These are phyloP conservation scores for Xylaria palmicola DNA, from an alignment of 495 filamentous ascomycete species.

Conservation along the genomic window DNA sequence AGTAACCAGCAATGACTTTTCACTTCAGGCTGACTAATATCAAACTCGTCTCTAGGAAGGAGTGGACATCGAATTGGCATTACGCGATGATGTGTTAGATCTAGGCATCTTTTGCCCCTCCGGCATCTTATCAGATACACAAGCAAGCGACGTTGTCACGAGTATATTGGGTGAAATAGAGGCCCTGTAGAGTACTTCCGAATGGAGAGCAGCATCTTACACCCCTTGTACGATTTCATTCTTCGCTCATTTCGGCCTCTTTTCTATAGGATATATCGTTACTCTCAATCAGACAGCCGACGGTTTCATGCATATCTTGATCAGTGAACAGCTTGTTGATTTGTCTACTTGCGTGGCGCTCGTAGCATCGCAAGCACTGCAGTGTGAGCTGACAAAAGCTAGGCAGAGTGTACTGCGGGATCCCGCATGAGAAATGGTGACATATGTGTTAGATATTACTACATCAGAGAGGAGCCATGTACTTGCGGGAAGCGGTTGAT, in stretches of 20 bases:
- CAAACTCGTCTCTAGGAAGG: constrained; percentile 39
- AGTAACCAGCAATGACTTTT: constrained; percentile 12
- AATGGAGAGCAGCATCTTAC: too few species aligned
- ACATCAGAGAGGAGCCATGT: not conserved
- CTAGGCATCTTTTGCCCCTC: constrained; percentile 54
- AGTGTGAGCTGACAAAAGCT: too few species aligned
- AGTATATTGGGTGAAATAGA: constrained; percentile 16
- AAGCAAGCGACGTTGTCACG: constrained; percentile 14
- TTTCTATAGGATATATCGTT: not conserved
- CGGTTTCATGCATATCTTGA: not conserved
- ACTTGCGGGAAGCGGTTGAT: not conserved
- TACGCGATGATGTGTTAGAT: constrained; percentile 45
- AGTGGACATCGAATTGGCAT: constrained; percentile 54
- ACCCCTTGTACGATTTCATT: not conserved
- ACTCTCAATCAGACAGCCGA: not conserved
- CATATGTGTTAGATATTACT: not conserved
- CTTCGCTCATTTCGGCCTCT: not conserved
- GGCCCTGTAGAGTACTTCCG: constrained; percentile 4
- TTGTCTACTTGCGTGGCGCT: too few species aligned
- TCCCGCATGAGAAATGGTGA: too few species aligned
- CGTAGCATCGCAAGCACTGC: too few species aligned
- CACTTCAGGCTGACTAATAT: not conserved
- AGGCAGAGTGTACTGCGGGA: too few species aligned
- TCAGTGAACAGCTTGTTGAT: too few species aligned
- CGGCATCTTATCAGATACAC: constrained; percentile 9